These are phyloP conservation scores for Dendrobium catenatum DNA, from an alignment of 106 monocot genomes.

Conservation along the genomic window DNA sequence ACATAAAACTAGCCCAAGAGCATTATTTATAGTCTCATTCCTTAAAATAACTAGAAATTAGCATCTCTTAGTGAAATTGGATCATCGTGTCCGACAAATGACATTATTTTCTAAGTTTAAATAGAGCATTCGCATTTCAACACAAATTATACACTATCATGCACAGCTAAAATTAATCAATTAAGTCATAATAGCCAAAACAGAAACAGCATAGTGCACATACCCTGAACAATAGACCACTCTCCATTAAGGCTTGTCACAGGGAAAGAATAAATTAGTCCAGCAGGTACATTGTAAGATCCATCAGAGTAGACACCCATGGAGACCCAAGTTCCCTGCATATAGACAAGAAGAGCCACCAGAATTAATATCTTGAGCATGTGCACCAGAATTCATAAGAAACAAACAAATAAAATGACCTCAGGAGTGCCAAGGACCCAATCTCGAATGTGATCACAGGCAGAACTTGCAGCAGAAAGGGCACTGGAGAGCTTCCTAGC, in stretches of 20 bases:
- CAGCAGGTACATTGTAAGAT: slow-evolving; percentile 47
- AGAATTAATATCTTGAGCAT: too few relatives aligned
- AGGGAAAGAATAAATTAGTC: slow-evolving; percentile 62
- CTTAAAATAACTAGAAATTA: too few relatives aligned
- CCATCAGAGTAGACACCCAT: slow-evolving; percentile 85
- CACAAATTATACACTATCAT: too few relatives aligned
- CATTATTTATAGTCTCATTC: too few relatives aligned
- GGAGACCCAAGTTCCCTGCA: slow-evolving; percentile 64
- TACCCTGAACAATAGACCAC: slow-evolving; percentile 67
- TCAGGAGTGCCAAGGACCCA: slow-evolving; percentile 63
- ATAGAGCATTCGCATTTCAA: too few relatives aligned
- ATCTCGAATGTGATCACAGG: slow-evolving; percentile 68
- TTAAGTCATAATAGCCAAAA: too few relatives aligned
- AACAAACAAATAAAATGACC: slow-evolving; percentile 13
- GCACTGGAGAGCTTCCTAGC: slow-evolving; percentile 60
- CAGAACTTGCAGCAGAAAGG: slow-evolving; percentile 58
- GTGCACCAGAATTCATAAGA: too few relatives aligned
- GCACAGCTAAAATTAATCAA: too few relatives aligned
- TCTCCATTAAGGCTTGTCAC: slow-evolving; percentile 55
- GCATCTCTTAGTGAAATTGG: too few relatives aligned
- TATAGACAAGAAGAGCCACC: background rate
- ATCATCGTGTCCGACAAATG: too few relatives aligned
- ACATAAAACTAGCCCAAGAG: too few relatives aligned
- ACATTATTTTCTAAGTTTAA: too few relatives aligned
- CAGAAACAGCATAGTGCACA: background rate